Conservation (phyloP, 257 asterid species). For the Catharanthus roseus region DNA sequence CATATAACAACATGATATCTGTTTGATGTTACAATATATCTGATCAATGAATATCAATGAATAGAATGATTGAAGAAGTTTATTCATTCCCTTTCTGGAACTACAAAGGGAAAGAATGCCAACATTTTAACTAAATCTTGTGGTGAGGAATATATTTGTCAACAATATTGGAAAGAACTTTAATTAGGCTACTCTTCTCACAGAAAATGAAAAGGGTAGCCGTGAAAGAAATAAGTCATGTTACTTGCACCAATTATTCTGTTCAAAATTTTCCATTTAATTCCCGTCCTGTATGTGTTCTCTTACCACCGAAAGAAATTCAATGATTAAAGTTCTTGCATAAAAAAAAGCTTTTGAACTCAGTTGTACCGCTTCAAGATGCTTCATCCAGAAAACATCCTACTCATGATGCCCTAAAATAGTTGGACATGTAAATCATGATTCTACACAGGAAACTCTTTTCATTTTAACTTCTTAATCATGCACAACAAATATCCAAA, state of each 20-base stretch:
- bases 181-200: background rate
- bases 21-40: background rate
- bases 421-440: constrained; percentile 10
- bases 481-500: background rate
- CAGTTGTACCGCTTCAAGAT: background rate
- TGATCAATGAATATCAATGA: constrained; percentile 2
- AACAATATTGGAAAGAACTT: background rate
- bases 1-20: background rate
- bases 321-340: background rate
- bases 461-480: background rate
- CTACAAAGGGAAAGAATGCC: background rate
- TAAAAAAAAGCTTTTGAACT: background rate
- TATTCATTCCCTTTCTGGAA: background rate
- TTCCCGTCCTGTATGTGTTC: background rate
- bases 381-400: background rate
- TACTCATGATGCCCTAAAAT: background rate
- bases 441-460: constrained; percentile 13
- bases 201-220: background rate
- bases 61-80: background rate
- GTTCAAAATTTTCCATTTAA: background rate
- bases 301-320: constrained; percentile 1
- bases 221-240: background rate
- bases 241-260: background rate
- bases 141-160: background rate
- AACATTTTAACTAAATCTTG: background rate